phyloP scores from a whole-genome alignment of 352 stramenopile species.

The Pythium graminicola region DNA sequence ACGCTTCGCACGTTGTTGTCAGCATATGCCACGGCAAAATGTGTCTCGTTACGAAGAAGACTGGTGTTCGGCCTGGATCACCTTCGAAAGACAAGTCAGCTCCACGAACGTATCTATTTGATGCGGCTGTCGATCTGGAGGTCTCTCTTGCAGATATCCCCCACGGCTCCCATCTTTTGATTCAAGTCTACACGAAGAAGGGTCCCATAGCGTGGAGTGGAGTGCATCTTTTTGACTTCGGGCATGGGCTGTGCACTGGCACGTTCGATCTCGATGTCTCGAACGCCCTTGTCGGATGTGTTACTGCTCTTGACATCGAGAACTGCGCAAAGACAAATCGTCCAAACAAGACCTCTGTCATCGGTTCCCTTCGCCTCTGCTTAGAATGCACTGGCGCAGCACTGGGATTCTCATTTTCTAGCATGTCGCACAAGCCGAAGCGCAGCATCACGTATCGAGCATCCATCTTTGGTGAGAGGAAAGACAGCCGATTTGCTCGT shows the following conservation, averaged over 20 bases:
- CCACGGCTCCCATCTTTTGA: conserved; percentile 62
- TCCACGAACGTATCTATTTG: conserved; percentile 12
- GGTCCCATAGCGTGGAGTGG: conserved; percentile 51
- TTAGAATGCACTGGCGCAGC: conserved; percentile 39
- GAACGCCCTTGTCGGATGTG: conserved; percentile 16
- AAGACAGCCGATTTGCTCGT: not conserved
- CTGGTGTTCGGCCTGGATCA: conserved; percentile 15
- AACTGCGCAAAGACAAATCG: conserved; percentile 49
- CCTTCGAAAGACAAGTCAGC: conserved; percentile 20
- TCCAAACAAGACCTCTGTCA: conserved; percentile 24
- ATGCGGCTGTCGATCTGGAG: conserved; percentile 9
- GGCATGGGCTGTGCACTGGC: conserved; percentile 55
- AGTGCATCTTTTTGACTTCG: conserved; percentile 77
- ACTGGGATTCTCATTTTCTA: conserved; percentile 59
- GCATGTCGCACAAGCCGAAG: conserved; percentile 38
- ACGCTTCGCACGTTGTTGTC: conserved; percentile 16
- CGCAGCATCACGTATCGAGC: conserved; percentile 52
- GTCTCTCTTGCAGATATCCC: conserved; percentile 61
- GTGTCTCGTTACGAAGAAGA: conserved; percentile 13
- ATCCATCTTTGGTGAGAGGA: conserved; percentile 57
- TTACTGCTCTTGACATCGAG: conserved; percentile 65
- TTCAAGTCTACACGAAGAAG: conserved; percentile 47
- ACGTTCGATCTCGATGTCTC: conserved; percentile 43
- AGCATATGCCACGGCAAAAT: conserved; percentile 30
- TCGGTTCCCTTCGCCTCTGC: conserved; percentile 41